Percentiles rank a stretch among this genome's conserved stretches.
Evolutionary conservation across 1,139 yeast genomes (phyloP).

Genomic region (Hyphopichia burtonii): DNA sequence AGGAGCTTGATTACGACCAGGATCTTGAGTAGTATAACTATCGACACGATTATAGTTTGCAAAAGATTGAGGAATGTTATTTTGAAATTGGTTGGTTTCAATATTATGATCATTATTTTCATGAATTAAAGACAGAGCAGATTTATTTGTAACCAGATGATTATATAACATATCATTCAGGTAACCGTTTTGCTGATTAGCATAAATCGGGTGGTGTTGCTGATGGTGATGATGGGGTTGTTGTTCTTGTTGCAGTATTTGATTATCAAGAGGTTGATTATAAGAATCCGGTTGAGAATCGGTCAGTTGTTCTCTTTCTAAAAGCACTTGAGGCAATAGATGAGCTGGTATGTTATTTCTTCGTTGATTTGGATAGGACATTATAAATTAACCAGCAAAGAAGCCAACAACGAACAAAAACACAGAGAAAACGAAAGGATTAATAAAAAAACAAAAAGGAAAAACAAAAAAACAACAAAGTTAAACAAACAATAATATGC

Average conservation of each 20-base stretch:
- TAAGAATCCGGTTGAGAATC: neutral
- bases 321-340: slow-evolving; percentile 33
- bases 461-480: no score
- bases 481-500: no score
- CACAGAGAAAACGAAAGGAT: neutral
- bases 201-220: slow-evolving; percentile 4
- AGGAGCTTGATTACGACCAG: slow-evolving; percentile 3
- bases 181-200: slow-evolving; percentile 2
- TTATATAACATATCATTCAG: neutral
- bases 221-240: slow-evolving; percentile 2
- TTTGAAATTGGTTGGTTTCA: neutral
- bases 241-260: slow-evolving; percentile 5
- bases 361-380: slow-evolving; percentile 3
- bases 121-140: slow-evolving; percentile 2
- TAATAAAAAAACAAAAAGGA: no score
- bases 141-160: neutral
- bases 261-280: slow-evolving; percentile 3
- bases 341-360: slow-evolving; percentile 30
- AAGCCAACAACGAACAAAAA: neutral
- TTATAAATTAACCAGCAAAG: neutral
- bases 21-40: neutral
- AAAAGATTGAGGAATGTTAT: neutral
- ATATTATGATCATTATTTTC: neutral
- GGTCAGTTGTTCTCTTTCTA: slow-evolving; percentile 9
- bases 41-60: neutral